A percentile compares a stretch with the other conserved stretches of the same genome.
These are phyloP conservation scores for Irpex sp. DNA, from an alignment of 1,284 basidiomycete species.

Conservation along the genomic window DNA sequence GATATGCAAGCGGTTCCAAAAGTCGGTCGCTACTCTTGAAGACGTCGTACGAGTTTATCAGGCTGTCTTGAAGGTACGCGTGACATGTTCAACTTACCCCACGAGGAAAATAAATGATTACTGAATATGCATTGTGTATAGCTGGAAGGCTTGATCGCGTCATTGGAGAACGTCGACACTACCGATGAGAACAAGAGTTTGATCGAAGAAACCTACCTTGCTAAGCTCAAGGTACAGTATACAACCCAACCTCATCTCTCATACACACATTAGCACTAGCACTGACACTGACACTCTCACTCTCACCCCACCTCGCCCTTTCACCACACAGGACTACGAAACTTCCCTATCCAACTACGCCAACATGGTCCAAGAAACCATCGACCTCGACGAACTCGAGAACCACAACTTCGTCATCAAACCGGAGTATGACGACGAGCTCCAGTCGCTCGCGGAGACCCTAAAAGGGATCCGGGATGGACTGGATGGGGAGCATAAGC, in stretches of 20 bases:
- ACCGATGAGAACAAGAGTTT: constrained; percentile 48
- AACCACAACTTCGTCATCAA: constrained; percentile 91
- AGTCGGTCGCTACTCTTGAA: constrained; percentile 81
- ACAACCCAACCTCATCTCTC: too few species aligned
- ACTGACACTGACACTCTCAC: neutral
- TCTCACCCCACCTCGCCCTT: neutral
- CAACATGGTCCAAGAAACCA: constrained; percentile 94
- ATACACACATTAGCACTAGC: neutral
- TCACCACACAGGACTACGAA: constrained; percentile 60
- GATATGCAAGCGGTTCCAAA: constrained; percentile 91
- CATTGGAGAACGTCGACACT: constrained; percentile 51
- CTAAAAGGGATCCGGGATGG: constrained; percentile 69
- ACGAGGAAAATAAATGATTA: neutral
- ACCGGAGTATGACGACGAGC: constrained; percentile 81
- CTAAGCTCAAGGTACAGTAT: constrained; percentile 49
- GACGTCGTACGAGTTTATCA: constrained; percentile 98
- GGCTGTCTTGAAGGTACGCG: constrained; percentile 62
- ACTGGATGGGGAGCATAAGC: constrained; percentile 81
- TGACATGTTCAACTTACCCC: neutral
- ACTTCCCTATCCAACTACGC: constrained; percentile 72
- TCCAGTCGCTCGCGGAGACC: constrained; percentile 70
- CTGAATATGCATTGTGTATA: constrained; percentile 26
- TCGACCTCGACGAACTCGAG: constrained; percentile 86
- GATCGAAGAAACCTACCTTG: constrained; percentile 67
- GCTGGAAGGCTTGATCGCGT: constrained; percentile 75